Evolutionary conservation across 2,329 filamentous ascomycete genomes (phyloP), one percentile per base, ranked within the genome.

Genomic region (Arthrinium puccinioides): DNA sequence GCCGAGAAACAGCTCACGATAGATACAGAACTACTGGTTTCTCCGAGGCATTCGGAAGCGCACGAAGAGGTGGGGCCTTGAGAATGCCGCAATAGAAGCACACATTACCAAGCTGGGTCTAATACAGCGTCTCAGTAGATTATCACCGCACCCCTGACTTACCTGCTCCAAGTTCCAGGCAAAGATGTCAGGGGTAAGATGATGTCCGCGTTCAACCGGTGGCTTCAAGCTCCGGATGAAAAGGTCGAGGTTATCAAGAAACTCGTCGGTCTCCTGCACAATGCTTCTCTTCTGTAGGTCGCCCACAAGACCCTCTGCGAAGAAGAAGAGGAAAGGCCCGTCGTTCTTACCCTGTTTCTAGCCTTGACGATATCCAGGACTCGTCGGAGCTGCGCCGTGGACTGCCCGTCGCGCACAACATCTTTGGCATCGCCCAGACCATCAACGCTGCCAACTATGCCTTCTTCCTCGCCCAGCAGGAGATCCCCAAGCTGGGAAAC

Each of bases 371-470:
- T 59, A 87, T 94, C 6, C 85, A 94, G 64, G 87, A 94, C 62
- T 79, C 74, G 28, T 88, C 84, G 2, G 63, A 79, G 44, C 71
- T 94, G 19, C 81, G 87, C 28, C 76, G 87, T 26, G 87, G 87
- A 28, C 72, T 86, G 24, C 87, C 87, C 10, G 87, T 90, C 14
- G 84, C 87, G 3, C 85, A 94, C 63, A 77, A 70, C 57, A 87
- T 94, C 50, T 94, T 89, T 53, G 87, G 87, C 44, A 79, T 82
- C 4, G 80, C 87, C 5, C 87, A 94, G 61, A 92, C 87, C 31
- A 92, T 94, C 63, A 94, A 94, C 62, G 84, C 81, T 34, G 86
- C 87, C 45, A 94, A 94, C 63, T 94, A 94, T 62, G 76, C 90
- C 41, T 94, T 92, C 68, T 92, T 94, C 57, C 69, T 73, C 48